Evolutionary conservation across 2,329 filamentous ascomycete species (phyloP), one percentile per base, ranked within the genome.

Genomic region (Fusarium caatingaense): DNA sequence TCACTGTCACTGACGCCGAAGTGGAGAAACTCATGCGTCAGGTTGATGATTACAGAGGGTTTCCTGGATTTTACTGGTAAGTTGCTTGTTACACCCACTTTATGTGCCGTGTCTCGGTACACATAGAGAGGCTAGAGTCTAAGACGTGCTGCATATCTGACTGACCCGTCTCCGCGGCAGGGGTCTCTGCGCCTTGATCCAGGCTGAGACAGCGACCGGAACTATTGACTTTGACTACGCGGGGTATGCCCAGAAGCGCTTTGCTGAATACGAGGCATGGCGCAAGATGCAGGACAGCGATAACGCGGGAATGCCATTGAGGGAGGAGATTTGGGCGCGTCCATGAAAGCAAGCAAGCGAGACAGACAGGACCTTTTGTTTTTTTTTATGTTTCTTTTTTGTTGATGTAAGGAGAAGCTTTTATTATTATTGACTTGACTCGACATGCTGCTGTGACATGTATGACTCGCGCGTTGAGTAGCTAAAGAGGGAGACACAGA

Each of bases 31-130:
- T 72, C 9, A 65, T 73, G 71, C 37, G 27, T 18, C 58, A 69
- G n/a, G 70, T 73, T 13, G 71, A 73, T 16, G 41, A 56, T n/a
- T 66, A 67, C 50, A 57, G 71, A 23, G 71, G 71, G 2, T 72
- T 73, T 8, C 71, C 71, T 15, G 71, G 71, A 3, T 73, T 73
- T 27, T 73, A 73, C 60, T 73, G 71, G 71, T 73, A 48, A 66
- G 70, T 69, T 18, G 27, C 10, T 3, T 3, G 49, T 41, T 42
- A 37, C 32, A 37, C 27, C 27, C 27, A 28, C 27, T 28, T 2
- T 28, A 12, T 28, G 27, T 28, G 27, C 27, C 27, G 27, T 28
- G 27, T 28, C 27, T 28, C 27, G 27, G 27, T 28, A 28, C 27
- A 28, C 27, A 28, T 11, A 28, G 27, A 28, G 27, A 28, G 27